Evolutionary conservation across 371 early-diverging fungal genomes (phyloP).

Genomic region (Basidiobolus heterosporus): DNA sequence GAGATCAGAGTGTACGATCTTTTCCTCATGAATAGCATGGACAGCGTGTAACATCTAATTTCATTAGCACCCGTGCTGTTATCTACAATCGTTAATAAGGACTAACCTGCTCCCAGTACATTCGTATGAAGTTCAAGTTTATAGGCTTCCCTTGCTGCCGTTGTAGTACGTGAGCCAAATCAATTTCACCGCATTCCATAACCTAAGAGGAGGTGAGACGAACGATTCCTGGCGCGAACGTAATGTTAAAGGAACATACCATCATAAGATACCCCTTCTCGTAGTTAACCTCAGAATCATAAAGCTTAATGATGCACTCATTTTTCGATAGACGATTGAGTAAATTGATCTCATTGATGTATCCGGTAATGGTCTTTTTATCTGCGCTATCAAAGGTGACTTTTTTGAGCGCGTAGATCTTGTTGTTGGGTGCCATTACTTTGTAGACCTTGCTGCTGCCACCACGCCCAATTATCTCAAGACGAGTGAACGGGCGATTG

Average conservation of each 20-base stretch:
- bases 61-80: slow-evolving; percentile 1
- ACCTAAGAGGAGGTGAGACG: slow-evolving; percentile 11
- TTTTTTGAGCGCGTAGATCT: slow-evolving; percentile 76
- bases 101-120: slow-evolving; percentile 69
- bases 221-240: no score
- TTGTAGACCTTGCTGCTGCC: slow-evolving; percentile 83
- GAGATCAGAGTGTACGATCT: slow-evolving; percentile 9
- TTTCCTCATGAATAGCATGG: slow-evolving; percentile 19
- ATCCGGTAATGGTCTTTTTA: slow-evolving; percentile 38
- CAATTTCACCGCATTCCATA: slow-evolving; percentile 90
- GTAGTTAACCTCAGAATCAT: slow-evolving; percentile 53
- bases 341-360: slow-evolving; percentile 68
- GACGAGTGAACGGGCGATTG: slow-evolving; percentile 26
- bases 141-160: slow-evolving; percentile 29
- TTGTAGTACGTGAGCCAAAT: slow-evolving; percentile 56
- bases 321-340: slow-evolving; percentile 43
- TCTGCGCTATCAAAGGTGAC: slow-evolving; percentile 60
- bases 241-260: slow-evolving; percentile 3
- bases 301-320: slow-evolving; percentile 55
- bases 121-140: slow-evolving; percentile 51
- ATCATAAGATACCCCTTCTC: slow-evolving; percentile 37
- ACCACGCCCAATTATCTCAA: slow-evolving; percentile 67
- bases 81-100: not conserved
- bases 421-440: slow-evolving; percentile 42
- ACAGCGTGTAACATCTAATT: slow-evolving; percentile 84